These are phyloP conservation scores for Thermothelomyces thermophilus DNA, from an alignment of 2,329 filamentous ascomycete genomes.

Conservation along the genomic window DNA sequence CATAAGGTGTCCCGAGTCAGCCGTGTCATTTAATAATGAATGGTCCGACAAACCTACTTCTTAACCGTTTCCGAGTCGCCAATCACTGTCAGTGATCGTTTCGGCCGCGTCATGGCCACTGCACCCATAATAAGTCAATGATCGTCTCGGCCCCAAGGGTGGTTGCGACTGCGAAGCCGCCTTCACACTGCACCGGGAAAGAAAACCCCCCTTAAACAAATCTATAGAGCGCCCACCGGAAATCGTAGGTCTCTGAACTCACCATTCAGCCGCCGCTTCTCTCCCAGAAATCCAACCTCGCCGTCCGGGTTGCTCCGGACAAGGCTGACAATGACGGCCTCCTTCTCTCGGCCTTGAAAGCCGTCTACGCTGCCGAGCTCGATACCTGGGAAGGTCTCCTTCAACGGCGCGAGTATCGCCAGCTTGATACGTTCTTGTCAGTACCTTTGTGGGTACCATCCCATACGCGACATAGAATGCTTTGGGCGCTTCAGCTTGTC, in stretches of 20 bases:
- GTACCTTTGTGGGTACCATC: too few species aligned
- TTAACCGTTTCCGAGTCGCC: constrained; percentile 92
- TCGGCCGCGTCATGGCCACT: constrained; percentile 97
- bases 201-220: background rate
- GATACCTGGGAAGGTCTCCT: constrained; percentile 73
- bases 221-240: too few species aligned
- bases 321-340: constrained; percentile 87
- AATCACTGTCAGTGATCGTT: constrained; percentile 81
- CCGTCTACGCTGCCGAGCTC: constrained; percentile 97
- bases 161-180: background rate
- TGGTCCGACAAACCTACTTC: constrained; percentile 52
- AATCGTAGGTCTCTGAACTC: too few species aligned
- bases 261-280: constrained; percentile 91
- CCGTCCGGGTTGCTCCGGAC: constrained; percentile 82
- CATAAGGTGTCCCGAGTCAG: constrained; percentile 19
- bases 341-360: constrained; percentile 92
- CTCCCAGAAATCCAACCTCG: constrained; percentile 88
- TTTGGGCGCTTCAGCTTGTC: too few species aligned
- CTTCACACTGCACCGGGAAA: background rate
- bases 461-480: background rate
- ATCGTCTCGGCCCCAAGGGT: background rate
- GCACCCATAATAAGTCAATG: constrained; percentile 27
- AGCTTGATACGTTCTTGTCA: constrained; percentile 44
- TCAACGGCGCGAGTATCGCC: constrained; percentile 70
- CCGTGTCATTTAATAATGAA: background rate